These are phyloP conservation scores for Plasmodium coatneyi DNA, from an alignment of 169 alveolate genomes.

Conservation along the genomic window DNA sequence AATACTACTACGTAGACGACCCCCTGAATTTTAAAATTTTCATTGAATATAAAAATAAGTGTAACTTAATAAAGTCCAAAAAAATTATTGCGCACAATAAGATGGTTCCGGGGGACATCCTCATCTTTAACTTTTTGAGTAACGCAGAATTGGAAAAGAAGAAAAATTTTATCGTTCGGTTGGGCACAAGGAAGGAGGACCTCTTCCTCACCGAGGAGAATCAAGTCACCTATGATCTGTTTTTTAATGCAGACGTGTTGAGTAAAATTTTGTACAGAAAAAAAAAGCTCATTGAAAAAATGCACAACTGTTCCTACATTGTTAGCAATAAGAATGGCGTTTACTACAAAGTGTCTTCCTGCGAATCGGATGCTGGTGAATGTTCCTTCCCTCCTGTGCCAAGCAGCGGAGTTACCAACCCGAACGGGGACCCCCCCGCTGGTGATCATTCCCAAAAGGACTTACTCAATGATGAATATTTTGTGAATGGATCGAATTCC, in stretches of 20 bases:
- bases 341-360: not conserved
- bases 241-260: slow-evolving; percentile 29
- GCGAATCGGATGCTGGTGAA: not conserved
- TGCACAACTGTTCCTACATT: slow-evolving; percentile 10
- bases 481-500: not conserved
- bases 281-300: slow-evolving; percentile 29
- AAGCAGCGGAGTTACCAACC: not conserved
- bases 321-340: slow-evolving; percentile 49
- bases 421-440: not conserved
- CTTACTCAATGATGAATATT: slow-evolving; percentile 14
- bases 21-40: slow-evolving; percentile 54
- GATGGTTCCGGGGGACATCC: slow-evolving; percentile 46
- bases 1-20: slow-evolving; percentile 16
- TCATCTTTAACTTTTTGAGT: slow-evolving; percentile 56
- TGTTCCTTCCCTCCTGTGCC: not conserved
- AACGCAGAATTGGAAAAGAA: slow-evolving; percentile 45
- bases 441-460: not conserved
- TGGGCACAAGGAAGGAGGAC: slow-evolving; percentile 56
- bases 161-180: slow-evolving; percentile 24
- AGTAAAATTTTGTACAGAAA: slow-evolving; percentile 46
- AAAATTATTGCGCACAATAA: slow-evolving; percentile 68
- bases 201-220: slow-evolving; percentile 44
- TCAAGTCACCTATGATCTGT: slow-evolving; percentile 18
- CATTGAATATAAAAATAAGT: slow-evolving; percentile 66
- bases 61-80: slow-evolving; percentile 38